Base-by-base conservation (phyloP, 2,329 filamentous ascomycete species). In the Chaetothyriales sp. region DNA sequence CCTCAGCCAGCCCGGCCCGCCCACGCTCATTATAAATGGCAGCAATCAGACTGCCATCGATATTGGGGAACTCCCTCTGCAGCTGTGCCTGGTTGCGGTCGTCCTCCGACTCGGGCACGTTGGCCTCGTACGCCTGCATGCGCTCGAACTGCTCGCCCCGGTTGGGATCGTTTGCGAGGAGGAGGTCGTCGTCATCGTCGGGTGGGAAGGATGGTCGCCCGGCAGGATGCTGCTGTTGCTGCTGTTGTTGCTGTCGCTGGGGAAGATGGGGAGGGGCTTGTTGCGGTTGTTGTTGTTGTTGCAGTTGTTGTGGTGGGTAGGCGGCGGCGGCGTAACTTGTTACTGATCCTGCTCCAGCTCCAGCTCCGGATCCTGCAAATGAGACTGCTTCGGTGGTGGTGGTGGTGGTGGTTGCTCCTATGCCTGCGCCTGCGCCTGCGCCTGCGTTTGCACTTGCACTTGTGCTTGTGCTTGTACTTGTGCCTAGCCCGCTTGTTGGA, bases 31-130 rank as follows among this genome's bases (percentile, higher is more conserved):
- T 51, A 48, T 60, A 60, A n/a, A 61, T 59, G 1, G 59, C 59
- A 2, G 59, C 59, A 43, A 61, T 60, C 49, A 61, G 48, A 47
- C 56, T 58, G 26, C 52, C 52, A 48, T 61, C 59, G n/a, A 61
- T 55, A 28, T 57, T 59, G 8, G 59, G 57, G 49, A 61, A 61
- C 47, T 61, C 54, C 43, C 49, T 53, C 47, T 61, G 53, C 43
- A 61, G 46, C 47, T 56, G 51, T 36, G 57, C 58, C 26, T 59
- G 55, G 22, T 52, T 55, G 18, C 48, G 46, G 47, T 60, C 58
- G 20, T 55, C 57, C 26, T 59, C 51, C 3, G 54, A 55, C 49
- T 59, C 49, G 1, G 19, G 53, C 15, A 54, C 55, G 18, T 51
- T 54, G 3, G 58, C 55, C 25, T 60, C 57, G 47, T 55, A 60